Percentiles rank a stretch among this genome's conserved stretches.
These are phyloP conservation scores for Penicillium occitanis DNA, from an alignment of 2,329 filamentous ascomycete species.

Conservation along the genomic window DNA sequence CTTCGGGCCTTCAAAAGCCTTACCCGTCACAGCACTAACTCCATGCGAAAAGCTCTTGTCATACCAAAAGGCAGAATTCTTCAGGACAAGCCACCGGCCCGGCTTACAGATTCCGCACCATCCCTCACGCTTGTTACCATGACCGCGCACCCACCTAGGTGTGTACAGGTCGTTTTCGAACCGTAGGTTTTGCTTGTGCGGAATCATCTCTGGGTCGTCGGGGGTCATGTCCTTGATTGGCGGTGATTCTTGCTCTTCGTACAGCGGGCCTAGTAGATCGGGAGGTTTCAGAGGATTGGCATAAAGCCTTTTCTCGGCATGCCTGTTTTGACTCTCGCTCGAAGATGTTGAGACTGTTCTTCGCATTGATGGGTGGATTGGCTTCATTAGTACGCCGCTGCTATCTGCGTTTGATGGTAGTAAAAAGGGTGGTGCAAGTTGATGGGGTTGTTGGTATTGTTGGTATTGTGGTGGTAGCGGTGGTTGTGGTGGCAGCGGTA, in stretches of 20 bases:
- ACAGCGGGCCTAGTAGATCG: conserved; percentile 72
- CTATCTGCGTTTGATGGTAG: conserved; percentile 53
- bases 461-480: conserved; percentile 13
- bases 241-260: conserved; percentile 70
- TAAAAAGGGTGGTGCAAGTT: conserved; percentile 29
- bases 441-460: conserved; percentile 10
- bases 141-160: conserved; percentile 77
- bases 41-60: conserved; percentile 89
- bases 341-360: not conserved
- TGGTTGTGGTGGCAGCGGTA: not conserved
- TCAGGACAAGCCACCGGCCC: conserved; percentile 80
- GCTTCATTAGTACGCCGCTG: conserved; percentile 22
- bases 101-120: conserved; percentile 90
- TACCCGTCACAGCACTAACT: conserved; percentile 77
- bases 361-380: not conserved
- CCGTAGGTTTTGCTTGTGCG: conserved; percentile 74
- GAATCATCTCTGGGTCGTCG: conserved; percentile 69
- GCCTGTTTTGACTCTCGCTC: conserved; percentile 26
- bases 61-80: conserved; percentile 92
- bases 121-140: conserved; percentile 82
- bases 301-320: conserved; percentile 62
- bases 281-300: conserved; percentile 71
- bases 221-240: conserved; percentile 81
- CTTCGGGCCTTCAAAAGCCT: conserved; percentile 73
- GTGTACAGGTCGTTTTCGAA: conserved; percentile 83